Percentiles rank a stretch among this genome's conserved stretches.
phyloP scores from a whole-genome alignment of 2,329 filamentous ascomycete genomes.

The Colletotrichum horii region DNA sequence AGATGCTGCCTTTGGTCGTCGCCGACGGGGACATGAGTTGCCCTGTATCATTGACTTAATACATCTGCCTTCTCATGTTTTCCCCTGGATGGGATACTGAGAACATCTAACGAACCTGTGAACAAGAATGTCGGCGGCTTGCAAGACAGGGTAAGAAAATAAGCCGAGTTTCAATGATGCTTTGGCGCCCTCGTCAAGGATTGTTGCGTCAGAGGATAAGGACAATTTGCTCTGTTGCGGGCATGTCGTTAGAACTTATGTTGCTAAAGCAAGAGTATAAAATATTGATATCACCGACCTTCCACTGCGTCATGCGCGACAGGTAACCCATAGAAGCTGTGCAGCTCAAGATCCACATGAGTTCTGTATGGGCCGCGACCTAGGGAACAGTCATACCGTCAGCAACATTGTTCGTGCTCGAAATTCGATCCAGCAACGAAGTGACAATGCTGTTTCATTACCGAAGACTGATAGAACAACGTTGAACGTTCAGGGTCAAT shows the following conservation, averaged over 20 bases:
- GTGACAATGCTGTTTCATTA: background rate
- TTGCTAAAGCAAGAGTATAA: background rate
- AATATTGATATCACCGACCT: conserved; percentile 57
- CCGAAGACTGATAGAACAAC: conserved; percentile 83
- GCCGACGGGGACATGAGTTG: conserved; percentile 96
- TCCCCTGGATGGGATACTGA: background rate
- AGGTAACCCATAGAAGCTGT: conserved; percentile 91
- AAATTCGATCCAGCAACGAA: background rate
- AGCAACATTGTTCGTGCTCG: background rate
- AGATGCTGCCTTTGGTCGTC: conserved; percentile 94
- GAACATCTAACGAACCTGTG: conserved; percentile 64
- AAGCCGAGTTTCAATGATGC: conserved; percentile 79
- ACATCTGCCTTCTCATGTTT: background rate
- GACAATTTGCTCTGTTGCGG: conserved; percentile 73
- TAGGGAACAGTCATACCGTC: conserved; percentile 32
- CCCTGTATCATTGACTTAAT: conserved; percentile 48
- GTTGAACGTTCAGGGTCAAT: conserved; percentile 77
- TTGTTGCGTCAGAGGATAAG: conserved; percentile 61
- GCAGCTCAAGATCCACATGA: conserved; percentile 97
- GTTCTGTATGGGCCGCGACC: conserved; percentile 81
- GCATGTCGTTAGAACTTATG: background rate
- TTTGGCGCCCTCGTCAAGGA: conserved; percentile 64
- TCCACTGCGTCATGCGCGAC: conserved; percentile 99
- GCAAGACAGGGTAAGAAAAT: conserved; percentile 94
- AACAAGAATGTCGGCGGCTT: conserved; percentile 91